phyloP scores from a whole-genome alignment of 805 yeast genomes.

The Kazachstania bromeliacearum region DNA sequence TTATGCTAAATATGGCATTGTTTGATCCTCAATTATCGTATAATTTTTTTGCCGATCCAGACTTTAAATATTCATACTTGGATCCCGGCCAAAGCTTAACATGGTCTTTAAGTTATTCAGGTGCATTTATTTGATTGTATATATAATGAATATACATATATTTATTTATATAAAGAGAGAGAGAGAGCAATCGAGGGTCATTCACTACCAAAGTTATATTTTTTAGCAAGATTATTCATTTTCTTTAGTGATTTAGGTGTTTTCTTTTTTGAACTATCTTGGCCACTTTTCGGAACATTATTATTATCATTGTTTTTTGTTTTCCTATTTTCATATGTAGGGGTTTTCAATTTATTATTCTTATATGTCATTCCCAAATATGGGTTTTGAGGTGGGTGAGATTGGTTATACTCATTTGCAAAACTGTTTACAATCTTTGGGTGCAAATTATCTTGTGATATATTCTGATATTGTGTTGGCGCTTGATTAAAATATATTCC shows the following conservation, averaged over 20 bases:
- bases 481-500: too few relatives aligned
- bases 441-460: too few relatives aligned
- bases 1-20: conserved; percentile 67
- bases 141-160: not conserved
- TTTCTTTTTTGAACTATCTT: conserved; percentile 1
- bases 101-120: conserved; percentile 77
- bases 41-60: conserved; percentile 45
- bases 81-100: conserved; percentile 83
- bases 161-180: not conserved
- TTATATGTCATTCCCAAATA: too few relatives aligned
- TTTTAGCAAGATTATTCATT: conserved; percentile 21
- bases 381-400: too few relatives aligned
- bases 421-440: too few relatives aligned
- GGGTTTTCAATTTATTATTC: too few relatives aligned
- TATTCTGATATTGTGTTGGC: too few relatives aligned
- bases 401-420: too few relatives aligned
- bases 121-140: conserved; percentile 16
- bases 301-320: not conserved
- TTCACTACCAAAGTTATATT: conserved; percentile 15
- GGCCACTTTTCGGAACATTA: not conserved
- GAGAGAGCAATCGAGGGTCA: not conserved
- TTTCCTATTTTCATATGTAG: too few relatives aligned
- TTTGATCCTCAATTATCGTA: conserved; percentile 59
- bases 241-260: conserved; percentile 23
- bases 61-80: conserved; percentile 46